Percentiles rank a stretch among this genome's conserved stretches.
Conservation (phyloP, 108 stramenopile genomes). For the Pseudonitzschia multistriata region DNA sequence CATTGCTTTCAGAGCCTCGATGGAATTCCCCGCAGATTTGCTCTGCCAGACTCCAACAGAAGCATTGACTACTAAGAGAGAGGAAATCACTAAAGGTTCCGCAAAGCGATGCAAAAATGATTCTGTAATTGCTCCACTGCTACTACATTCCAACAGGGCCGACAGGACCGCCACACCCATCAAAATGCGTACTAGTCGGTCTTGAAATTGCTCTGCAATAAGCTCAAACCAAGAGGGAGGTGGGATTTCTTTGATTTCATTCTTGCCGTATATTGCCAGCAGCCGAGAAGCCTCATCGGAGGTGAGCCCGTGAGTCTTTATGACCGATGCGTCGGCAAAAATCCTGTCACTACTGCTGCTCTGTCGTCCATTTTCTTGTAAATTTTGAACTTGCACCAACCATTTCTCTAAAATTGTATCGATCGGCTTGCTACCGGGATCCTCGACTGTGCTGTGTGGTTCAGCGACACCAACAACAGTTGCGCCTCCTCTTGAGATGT, state of each 20-base stretch:
- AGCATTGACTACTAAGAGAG: conserved; percentile 95
- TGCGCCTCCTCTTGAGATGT: not conserved
- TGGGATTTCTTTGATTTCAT: conserved; percentile 46
- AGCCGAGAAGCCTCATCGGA: not conserved
- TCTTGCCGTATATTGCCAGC: conserved; percentile 50
- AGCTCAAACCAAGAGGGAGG: conserved; percentile 49
- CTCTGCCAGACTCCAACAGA: conserved; percentile 95
- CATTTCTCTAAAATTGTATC: not conserved
- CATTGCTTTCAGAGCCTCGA: conserved; percentile 91
- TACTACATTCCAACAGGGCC: conserved; percentile 56
- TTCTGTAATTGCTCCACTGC: not conserved
- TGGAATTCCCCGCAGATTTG: conserved; percentile 77
- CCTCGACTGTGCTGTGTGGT: not conserved
- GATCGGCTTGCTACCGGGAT: not conserved
- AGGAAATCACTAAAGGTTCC: conserved; percentile 94
- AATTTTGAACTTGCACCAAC: not conserved
- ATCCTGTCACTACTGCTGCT: not conserved
- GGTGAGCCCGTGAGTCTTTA: not conserved
- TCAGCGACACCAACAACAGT: not conserved
- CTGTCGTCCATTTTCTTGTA: not conserved
- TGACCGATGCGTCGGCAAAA: not conserved
- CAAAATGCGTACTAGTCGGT: conserved; percentile 85
- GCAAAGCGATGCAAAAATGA: conserved; percentile 58
- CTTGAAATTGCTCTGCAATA: conserved; percentile 85
- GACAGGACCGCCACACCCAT: conserved; percentile 69